Evolutionary conservation across 2,329 filamentous ascomycete species (phyloP).

Genomic region (Colletotrichum sp.): DNA sequence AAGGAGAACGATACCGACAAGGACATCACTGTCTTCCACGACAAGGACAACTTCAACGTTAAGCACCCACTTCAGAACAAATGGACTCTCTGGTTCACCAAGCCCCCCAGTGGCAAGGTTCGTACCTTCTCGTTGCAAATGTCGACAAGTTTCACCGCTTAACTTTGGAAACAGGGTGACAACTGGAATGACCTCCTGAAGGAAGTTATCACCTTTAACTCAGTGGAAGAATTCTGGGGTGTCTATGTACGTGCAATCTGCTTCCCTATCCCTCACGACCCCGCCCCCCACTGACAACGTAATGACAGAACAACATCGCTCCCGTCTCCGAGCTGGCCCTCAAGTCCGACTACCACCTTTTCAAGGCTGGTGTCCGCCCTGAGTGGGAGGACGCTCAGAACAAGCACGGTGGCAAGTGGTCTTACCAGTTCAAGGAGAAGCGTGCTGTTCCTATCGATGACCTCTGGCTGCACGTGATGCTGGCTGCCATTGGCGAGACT

Average conservation of each 20-base stretch:
- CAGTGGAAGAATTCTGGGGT: constrained; percentile 99
- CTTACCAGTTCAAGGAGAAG: constrained; percentile 98
- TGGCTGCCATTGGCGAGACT: constrained; percentile 95
- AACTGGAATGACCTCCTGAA: constrained; percentile 99
- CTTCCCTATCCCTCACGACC: neutral
- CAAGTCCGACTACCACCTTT: constrained; percentile 99
- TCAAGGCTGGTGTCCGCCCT: constrained; percentile 95
- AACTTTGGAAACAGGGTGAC: constrained; percentile 70
- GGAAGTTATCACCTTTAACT: constrained; percentile 98
- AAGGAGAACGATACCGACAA: constrained; percentile 60
- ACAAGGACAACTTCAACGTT: constrained; percentile 99
- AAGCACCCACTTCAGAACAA: constrained; percentile 98
- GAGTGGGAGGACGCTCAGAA: constrained; percentile 99
- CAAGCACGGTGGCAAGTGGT: constrained; percentile 99
- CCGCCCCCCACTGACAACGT: constrained; percentile 20
- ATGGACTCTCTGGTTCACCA: constrained; percentile 99
- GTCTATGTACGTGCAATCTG: constrained; percentile 78
- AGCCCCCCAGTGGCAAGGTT: constrained; percentile 95
- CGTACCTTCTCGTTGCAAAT: constrained; percentile 24
- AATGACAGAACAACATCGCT: constrained; percentile 92
- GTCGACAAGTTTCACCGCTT: constrained; percentile 16
- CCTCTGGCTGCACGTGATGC: constrained; percentile 96
- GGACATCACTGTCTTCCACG: constrained; percentile 93
- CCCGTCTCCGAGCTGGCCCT: constrained; percentile 93
- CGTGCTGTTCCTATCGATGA: constrained; percentile 89